Percentiles rank a stretch among this genome's conserved stretches.
Conservation (phyloP, 75 land plant genomes). For the Selaginella moellendorffii region DNA sequence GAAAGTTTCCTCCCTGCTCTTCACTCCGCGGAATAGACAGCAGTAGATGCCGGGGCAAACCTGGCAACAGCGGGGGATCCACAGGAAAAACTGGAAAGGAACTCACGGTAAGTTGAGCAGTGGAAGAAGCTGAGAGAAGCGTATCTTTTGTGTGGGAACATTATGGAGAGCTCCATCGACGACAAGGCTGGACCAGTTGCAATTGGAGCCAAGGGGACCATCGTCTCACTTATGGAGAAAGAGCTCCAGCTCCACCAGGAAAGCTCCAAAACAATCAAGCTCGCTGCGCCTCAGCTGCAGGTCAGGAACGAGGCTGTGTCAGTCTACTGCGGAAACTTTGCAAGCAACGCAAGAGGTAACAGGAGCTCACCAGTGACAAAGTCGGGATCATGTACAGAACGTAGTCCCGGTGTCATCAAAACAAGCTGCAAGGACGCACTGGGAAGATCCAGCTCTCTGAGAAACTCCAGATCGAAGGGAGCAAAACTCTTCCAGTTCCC, state of each 20-base stretch:
- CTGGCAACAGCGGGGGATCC: too few species aligned
- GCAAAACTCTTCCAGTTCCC: too few species aligned
- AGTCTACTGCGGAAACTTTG: not conserved
- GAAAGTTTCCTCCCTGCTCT: not conserved
- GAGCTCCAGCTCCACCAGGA: not conserved
- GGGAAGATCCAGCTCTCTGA: not conserved
- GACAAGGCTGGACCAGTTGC: not conserved
- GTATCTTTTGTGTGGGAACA: not conserved
- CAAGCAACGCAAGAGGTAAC: not conserved
- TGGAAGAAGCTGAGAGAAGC: not conserved
- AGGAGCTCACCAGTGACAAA: too few species aligned
- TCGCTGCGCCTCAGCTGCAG: not conserved
- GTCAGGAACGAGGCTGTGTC: not conserved
- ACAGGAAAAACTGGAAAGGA: not conserved
- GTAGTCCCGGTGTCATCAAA: not conserved
- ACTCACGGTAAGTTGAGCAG: not conserved
- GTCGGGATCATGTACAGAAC: too few species aligned
- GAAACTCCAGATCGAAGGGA: not conserved
- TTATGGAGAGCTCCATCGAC: not conserved
- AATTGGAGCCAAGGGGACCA: not conserved
- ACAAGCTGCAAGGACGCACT: too few species aligned
- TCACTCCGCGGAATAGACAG: not conserved
- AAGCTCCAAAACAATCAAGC: not conserved
- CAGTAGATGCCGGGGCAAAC: not conserved
- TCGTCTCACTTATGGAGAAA: not conserved